Evolutionary conservation across 2,329 filamentous ascomycete genomes (phyloP), one percentile per base, ranked within the genome.

Genomic region (Ophiosphaerella korrae): DNA sequence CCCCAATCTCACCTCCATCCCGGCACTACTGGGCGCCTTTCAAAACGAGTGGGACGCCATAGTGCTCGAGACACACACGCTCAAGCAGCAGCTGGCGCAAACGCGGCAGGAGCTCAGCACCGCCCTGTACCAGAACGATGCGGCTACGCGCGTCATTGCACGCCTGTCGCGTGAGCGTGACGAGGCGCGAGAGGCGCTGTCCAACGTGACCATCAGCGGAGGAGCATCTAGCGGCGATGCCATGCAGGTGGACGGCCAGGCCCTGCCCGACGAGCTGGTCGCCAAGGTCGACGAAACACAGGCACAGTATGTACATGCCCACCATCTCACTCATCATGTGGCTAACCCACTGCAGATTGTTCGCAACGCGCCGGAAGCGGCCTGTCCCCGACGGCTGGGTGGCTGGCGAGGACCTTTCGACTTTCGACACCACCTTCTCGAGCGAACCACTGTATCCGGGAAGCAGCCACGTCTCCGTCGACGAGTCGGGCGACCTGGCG

Each of bases 41-140:
- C 94, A 99, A 74, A 96, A 96, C 74, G 94, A 99, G 81, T 99
- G 94, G 94, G 94, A 99, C 73, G 88, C 92, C 7, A 79, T 97
- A 38, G 90, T 93, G 11, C 80, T 97, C 32, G 94, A 99, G 77
- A 90, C 91, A 43, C 97, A 92, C 74, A 94, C 90, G 62, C 79
- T 97, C 53, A 88, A 90, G 77, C 90, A 97, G 74, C 91, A 96
- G 71, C 81, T 99, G 55, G 83, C 88, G 44, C 90, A 96, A 72
- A 96, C 92, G 36, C 83, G 93, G 60, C 92, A 97, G 77, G 94
- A 99, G 78, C 84, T 99, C 49, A 91, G 91, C 49, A 94, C 91
- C 1, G 90, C 94, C 0, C 82, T 99, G 21, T 99, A 99, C 76
- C 93, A 97, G 77, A 90, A 97, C 66, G 94, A 99, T 80, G 93